phyloP scores from a whole-genome alignment of 768 basidiomycete species.

The Sistotremastrum niveocremeum region DNA sequence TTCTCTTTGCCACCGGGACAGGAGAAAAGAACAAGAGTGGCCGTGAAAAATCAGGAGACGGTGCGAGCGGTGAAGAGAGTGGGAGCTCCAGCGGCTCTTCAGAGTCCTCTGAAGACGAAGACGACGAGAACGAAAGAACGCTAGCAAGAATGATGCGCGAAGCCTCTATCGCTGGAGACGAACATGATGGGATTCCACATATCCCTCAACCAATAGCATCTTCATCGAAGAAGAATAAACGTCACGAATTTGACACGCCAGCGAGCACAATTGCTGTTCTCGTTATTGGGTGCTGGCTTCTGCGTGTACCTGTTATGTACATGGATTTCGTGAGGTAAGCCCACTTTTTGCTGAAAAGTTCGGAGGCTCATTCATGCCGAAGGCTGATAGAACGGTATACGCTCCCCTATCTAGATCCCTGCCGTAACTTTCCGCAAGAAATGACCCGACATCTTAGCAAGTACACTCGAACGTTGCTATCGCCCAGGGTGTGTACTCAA shows the following conservation, averaged over 20 bases:
- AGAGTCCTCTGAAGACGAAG: slow-evolving; percentile 10
- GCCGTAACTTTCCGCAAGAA: slow-evolving; percentile 42
- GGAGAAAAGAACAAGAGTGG: slow-evolving; percentile 1
- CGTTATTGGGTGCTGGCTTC: slow-evolving; percentile 62
- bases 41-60: slow-evolving; percentile 2
- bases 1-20: slow-evolving; percentile 20
- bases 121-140: slow-evolving; percentile 10
- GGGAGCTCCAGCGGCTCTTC: slow-evolving; percentile 4
- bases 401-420: slow-evolving; percentile 70
- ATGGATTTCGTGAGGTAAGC: slow-evolving; percentile 62
- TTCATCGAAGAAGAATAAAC: slow-evolving; percentile 7
- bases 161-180: slow-evolving; percentile 1
- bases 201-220: not conserved
- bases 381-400: slow-evolving; percentile 66
- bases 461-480: slow-evolving; percentile 49
- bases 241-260: slow-evolving; percentile 23
- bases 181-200: not conserved
- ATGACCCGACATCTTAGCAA: slow-evolving; percentile 64
- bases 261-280: slow-evolving; percentile 52
- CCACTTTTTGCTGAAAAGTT: not conserved
- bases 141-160: not conserved
- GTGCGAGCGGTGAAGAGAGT: not conserved
- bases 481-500: slow-evolving; percentile 26
- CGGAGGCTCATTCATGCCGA: not conserved
- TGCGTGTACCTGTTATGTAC: slow-evolving; percentile 65